Percentiles rank a stretch among this genome's conserved stretches.
Evolutionary conservation across 2,329 filamentous ascomycete species (phyloP).

Genomic region (Cordyceps cateniannulata): DNA sequence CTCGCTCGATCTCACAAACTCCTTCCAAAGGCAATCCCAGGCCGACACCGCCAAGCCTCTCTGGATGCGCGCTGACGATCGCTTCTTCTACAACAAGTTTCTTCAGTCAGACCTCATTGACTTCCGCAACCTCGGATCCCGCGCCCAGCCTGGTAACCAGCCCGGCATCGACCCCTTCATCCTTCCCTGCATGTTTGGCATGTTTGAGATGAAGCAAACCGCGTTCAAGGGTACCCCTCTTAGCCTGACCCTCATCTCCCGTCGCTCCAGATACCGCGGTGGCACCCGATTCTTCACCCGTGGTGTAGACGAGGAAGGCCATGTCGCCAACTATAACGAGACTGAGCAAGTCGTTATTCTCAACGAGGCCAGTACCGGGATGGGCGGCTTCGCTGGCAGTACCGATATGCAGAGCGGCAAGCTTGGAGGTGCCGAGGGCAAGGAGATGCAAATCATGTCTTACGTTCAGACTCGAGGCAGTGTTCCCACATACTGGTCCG

Average conservation of each 20-base stretch:
- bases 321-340: conserved; percentile 99
- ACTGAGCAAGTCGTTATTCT: conserved; percentile 89
- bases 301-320: conserved; percentile 84
- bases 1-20: conserved; percentile 92
- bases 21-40: conserved; percentile 87
- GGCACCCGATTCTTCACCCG: conserved; percentile 94
- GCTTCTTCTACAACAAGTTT: conserved; percentile 98
- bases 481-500: conserved; percentile 92
- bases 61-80: conserved; percentile 90
- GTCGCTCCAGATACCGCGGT: conserved; percentile 79
- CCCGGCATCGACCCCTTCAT: conserved; percentile 83
- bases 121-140: conserved; percentile 61
- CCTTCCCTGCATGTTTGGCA: conserved; percentile 90
- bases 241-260: conserved; percentile 80
- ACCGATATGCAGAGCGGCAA: conserved; percentile 70
- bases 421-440: conserved; percentile 49
- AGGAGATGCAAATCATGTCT: conserved; percentile 82
- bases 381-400: conserved; percentile 75
- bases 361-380: conserved; percentile 69
- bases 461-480: conserved; percentile 97
- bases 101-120: conserved; percentile 87
- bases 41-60: conserved; percentile 65
- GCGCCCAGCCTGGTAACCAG: conserved; percentile 63
- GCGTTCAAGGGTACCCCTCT: conserved; percentile 77
- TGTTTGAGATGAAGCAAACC: conserved; percentile 85